Conservation (phyloP, 1,139 yeast species). For the Geotrichum macrosporum region DNA sequence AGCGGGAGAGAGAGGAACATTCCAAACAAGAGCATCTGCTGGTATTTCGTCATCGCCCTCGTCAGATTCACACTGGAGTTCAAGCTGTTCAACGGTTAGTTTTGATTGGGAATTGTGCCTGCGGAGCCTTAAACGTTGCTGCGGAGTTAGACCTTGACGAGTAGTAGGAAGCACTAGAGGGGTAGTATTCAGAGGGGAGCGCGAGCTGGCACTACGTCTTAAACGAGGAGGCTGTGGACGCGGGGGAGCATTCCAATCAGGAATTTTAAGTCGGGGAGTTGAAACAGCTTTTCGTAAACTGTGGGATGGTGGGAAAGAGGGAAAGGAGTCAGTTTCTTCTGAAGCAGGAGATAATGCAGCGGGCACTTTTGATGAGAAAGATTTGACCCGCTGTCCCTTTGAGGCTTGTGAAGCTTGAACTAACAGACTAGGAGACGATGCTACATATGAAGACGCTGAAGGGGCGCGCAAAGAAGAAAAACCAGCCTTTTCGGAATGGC, state of each 20-base stretch:
- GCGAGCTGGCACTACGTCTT: constrained; percentile 3
- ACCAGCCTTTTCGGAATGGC: constrained; percentile 6
- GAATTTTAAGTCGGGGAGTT: constrained; percentile 9
- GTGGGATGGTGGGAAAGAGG: constrained; percentile 13
- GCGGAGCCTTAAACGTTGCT: constrained; percentile 17
- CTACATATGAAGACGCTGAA: not conserved
- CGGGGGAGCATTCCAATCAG: not conserved
- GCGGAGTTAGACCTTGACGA: constrained; percentile 14
- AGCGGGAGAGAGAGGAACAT: constrained; percentile 61
- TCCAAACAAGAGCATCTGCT: constrained; percentile 51
- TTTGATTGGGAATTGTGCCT: constrained; percentile 15
- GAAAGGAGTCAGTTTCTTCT: constrained; percentile 5
- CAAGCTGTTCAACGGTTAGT: constrained; percentile 35
- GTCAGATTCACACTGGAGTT: constrained; percentile 34
- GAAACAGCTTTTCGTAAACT: constrained; percentile 18
- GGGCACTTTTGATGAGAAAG: constrained; percentile 7
- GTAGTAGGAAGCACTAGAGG: constrained; percentile 3
- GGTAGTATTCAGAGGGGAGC: constrained; percentile 2
- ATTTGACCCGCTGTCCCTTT: constrained; percentile 13
- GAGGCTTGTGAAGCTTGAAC: constrained; percentile 17
- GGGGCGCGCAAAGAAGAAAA: constrained; percentile 14
- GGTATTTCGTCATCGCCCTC: constrained; percentile 50
- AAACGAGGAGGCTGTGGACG: constrained; percentile 1
- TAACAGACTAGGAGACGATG: constrained; percentile 1
- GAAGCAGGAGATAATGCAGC: constrained; percentile 4